Conservation (phyloP, 2,329 filamentous ascomycete genomes). For the Fusarium newnesense region DNA sequence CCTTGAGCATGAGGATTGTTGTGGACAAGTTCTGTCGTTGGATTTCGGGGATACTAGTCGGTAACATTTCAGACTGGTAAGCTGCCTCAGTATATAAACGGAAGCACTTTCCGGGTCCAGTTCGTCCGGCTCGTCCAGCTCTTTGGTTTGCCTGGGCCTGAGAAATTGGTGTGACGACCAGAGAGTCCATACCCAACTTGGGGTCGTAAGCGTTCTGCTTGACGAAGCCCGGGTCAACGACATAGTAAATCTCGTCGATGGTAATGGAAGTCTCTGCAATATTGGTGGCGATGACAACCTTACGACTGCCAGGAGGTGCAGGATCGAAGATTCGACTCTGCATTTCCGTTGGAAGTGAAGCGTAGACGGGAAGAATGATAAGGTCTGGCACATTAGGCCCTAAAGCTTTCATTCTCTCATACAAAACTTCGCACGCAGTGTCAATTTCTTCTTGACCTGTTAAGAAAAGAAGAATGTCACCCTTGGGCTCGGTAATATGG, state of each 20-base stretch:
- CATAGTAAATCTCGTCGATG: slow-evolving; percentile 97
- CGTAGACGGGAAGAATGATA: slow-evolving; percentile 95
- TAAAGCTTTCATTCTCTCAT: slow-evolving; percentile 94
- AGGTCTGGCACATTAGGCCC: slow-evolving; percentile 92
- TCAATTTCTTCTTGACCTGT: slow-evolving; percentile 99
- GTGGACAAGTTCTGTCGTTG: slow-evolving; percentile 92
- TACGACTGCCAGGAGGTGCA: slow-evolving; percentile 83
- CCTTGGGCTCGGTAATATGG: slow-evolving; percentile 88
- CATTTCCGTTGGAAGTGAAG: slow-evolving; percentile 90
- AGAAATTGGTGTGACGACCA: slow-evolving; percentile 95
- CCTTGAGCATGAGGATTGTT: slow-evolving; percentile 97
- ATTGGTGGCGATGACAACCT: slow-evolving; percentile 97
- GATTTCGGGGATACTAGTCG: slow-evolving; percentile 95
- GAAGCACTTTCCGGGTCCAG: slow-evolving; percentile 96
- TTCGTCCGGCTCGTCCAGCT: slow-evolving; percentile 91
- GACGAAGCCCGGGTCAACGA: slow-evolving; percentile 96
- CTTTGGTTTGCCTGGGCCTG: slow-evolving; percentile 97
- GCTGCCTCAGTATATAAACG: slow-evolving; percentile 94
- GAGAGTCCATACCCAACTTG: slow-evolving; percentile 96
- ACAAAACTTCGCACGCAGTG: slow-evolving; percentile 90
- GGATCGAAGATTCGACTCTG: slow-evolving; percentile 96
- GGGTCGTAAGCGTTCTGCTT: slow-evolving; percentile 98
- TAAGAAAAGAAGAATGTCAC: slow-evolving; percentile 96
- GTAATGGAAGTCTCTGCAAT: slow-evolving; percentile 98
- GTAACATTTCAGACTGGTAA: slow-evolving; percentile 96